Percentiles rank a stretch among this genome's conserved stretches.
Evolutionary conservation across 1,284 basidiomycete species (phyloP).

Genomic region (Rugosomyces carneus): DNA sequence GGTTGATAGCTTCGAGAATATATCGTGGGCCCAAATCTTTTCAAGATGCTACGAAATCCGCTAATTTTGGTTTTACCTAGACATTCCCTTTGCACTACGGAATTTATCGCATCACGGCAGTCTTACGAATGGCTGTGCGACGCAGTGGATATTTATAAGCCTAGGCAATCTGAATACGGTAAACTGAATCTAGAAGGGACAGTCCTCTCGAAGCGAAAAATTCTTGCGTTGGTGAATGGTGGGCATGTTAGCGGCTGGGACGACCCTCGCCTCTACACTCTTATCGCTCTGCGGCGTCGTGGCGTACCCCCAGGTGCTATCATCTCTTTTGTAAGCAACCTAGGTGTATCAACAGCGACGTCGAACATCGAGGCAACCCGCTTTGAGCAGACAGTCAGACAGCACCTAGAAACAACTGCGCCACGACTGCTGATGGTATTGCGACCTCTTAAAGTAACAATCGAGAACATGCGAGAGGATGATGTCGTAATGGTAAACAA

Average conservation of each 20-base stretch:
- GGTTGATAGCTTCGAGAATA: conserved; percentile 98
- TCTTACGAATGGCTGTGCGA: conserved; percentile 99
- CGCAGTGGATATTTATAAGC: conserved; percentile 93
- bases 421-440: conserved; percentile 93
- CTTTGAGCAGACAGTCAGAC: conserved; percentile 87
- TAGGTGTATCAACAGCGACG: conserved; percentile 87
- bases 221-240: conserved; percentile 83
- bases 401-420: conserved; percentile 85
- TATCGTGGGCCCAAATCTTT: conserved; percentile 65
- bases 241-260: conserved; percentile 92
- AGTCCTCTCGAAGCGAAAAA: conserved; percentile 96
- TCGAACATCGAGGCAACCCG: conserved; percentile 85
- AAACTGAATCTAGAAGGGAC: conserved; percentile 92
- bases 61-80: conserved; percentile 33
- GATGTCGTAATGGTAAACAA: conserved; percentile 84
- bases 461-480: conserved; percentile 89
- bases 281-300: conserved; percentile 90
- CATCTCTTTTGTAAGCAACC: conserved; percentile 84
- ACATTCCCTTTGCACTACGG: conserved; percentile 95
- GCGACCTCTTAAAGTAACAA: conserved; percentile 84
- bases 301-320: conserved; percentile 97
- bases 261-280: conserved; percentile 96
- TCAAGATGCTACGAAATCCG: neutral
- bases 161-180: conserved; percentile 97
- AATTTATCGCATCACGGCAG: conserved; percentile 95